Conservation (phyloP, 805 yeast species). For the Pichia cabralensis region DNA sequence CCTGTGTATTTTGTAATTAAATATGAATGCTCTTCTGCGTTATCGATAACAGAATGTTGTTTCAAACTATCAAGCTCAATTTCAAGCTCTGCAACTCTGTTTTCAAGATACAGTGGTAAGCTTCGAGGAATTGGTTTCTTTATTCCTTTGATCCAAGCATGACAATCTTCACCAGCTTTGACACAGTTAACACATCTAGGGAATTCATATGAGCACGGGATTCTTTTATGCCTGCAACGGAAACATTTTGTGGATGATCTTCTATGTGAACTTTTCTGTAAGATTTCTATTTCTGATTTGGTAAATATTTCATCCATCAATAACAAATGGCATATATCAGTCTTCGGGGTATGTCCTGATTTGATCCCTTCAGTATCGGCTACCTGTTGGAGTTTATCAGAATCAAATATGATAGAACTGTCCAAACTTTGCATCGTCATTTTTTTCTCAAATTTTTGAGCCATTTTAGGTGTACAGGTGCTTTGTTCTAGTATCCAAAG, state of each 20-base stretch:
- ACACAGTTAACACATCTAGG: constrained; percentile 8
- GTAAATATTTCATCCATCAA: constrained; percentile 7
- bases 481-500: too few relatives aligned
- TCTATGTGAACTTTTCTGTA: constrained; percentile 1
- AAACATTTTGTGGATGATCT: constrained; percentile 9
- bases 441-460: too few relatives aligned
- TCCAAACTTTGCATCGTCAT: too few relatives aligned
- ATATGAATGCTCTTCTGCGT: constrained; percentile 7
- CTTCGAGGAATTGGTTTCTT: constrained; percentile 8
- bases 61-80: constrained; percentile 4
- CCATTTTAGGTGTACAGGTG: too few relatives aligned
- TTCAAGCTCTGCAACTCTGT: constrained; percentile 8
- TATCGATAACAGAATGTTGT: constrained; percentile 3
- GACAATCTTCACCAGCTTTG: constrained; percentile 3
- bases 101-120: constrained; percentile 4
- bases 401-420: too few relatives aligned
- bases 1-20: constrained; percentile 6
- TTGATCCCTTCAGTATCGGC: too few relatives aligned
- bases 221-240: constrained; percentile 7
- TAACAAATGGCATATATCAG: not conserved
- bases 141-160: constrained; percentile 9
- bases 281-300: not conserved
- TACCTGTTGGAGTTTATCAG: too few relatives aligned
- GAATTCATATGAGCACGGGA: constrained; percentile 6
- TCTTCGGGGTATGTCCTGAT: too few relatives aligned